Percentiles rank a stretch among this genome's conserved stretches.
These are phyloP conservation scores for Agarophyton chilense DNA, from an alignment of 23 red algal genomes.

Conservation along the genomic window DNA sequence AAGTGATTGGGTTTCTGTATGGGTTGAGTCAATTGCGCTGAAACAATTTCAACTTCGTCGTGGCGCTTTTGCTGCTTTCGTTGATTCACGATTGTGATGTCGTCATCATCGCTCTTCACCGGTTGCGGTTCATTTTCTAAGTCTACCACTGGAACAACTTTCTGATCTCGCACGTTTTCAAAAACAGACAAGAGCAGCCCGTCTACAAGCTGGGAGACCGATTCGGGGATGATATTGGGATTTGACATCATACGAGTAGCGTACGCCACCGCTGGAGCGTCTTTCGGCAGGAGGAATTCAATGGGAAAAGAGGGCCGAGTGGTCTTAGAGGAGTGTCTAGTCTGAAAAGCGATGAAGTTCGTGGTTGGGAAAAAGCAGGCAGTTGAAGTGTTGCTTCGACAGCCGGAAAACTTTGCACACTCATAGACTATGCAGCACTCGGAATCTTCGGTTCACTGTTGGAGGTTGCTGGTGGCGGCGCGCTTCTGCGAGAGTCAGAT, in stretches of 20 bases:
- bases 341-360: too few relatives aligned
- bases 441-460: too few relatives aligned
- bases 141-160: not conserved
- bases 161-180: not conserved
- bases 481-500: too few relatives aligned
- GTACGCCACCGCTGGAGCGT: not conserved
- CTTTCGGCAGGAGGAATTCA: not conserved
- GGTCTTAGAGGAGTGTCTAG: too few relatives aligned
- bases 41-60: constrained; percentile 10
- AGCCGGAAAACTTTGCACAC: too few relatives aligned
- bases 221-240: not conserved
- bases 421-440: too few relatives aligned
- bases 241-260: not conserved
- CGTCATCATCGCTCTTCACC: constrained; percentile 4
- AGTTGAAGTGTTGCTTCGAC: too few relatives aligned
- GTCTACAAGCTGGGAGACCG: not conserved
- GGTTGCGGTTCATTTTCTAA: not conserved
- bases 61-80: not conserved
- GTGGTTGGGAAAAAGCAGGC: too few relatives aligned
- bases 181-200: not conserved
- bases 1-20: not conserved
- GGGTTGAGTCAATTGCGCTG: not conserved
- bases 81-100: not conserved
- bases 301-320: too few relatives aligned
- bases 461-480: too few relatives aligned